Evolutionary conservation across 169 alveolate genomes (phyloP).

Genomic region (Plasmodium gaboni): DNA sequence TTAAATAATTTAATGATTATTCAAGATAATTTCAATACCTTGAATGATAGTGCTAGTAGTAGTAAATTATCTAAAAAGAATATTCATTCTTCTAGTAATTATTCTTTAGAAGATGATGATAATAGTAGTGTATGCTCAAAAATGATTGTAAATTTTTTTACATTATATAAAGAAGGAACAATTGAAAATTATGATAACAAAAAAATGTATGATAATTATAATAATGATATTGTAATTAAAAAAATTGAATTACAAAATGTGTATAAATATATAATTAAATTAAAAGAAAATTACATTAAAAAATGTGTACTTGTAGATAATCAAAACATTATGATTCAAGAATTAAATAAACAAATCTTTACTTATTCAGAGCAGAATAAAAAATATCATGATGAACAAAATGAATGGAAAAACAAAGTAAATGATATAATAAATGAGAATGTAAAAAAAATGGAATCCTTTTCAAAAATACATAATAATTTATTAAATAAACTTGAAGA

Average conservation of each 20-base stretch:
- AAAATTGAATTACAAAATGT: slow-evolving; percentile 28
- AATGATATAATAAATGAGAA: slow-evolving; percentile 52
- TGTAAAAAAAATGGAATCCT: slow-evolving; percentile 26
- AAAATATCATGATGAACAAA: slow-evolving; percentile 33
- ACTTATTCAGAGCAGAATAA: slow-evolving; percentile 30
- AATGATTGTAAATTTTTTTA: slow-evolving; percentile 39
- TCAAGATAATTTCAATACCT: slow-evolving; percentile 32
- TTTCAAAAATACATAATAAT: slow-evolving; percentile 23
- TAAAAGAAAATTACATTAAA: slow-evolving; percentile 45
- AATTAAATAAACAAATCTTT: slow-evolving; percentile 39
- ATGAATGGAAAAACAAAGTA: slow-evolving; percentile 22
- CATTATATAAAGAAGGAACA: neutral
- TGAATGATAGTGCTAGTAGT: neutral
- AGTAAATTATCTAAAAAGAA: neutral
- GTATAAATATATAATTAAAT: slow-evolving; percentile 40
- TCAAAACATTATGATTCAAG: slow-evolving; percentile 39
- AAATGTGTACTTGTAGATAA: slow-evolving; percentile 41
- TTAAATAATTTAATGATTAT: slow-evolving; percentile 63
- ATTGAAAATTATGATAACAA: neutral
- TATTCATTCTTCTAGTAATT: slow-evolving; percentile 5
- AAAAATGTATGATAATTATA: neutral
- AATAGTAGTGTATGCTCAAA: slow-evolving; percentile 35
- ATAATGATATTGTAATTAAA: slow-evolving; percentile 35
- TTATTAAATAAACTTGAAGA: slow-evolving; percentile 37
- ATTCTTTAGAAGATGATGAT: slow-evolving; percentile 22